These are phyloP conservation scores for Blechomonas ayalai DNA, from an alignment of 208 protist genomes.

Conservation along the genomic window DNA sequence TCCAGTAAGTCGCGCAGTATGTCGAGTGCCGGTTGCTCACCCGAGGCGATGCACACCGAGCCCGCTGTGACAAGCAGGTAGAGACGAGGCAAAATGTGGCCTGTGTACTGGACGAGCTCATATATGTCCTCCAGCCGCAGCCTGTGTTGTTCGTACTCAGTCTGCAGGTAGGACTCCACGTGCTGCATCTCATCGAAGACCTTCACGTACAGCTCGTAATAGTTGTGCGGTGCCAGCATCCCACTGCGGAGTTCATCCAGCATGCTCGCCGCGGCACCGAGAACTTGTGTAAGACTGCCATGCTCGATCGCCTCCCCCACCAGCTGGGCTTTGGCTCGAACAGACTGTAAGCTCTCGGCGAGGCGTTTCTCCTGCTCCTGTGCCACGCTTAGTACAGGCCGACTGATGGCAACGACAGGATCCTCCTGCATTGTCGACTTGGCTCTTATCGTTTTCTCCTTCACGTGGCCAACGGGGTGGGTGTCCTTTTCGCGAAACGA, in stretches of 20 bases:
- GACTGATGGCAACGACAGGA: constrained; percentile 36
- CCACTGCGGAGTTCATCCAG: constrained; percentile 93
- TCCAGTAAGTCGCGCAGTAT: constrained; percentile 97
- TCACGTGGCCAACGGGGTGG: no score
- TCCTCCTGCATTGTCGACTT: no score
- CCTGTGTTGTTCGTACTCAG: constrained; percentile 46
- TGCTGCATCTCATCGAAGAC: constrained; percentile 89
- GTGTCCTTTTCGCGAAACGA: no score
- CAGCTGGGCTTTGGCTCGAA: constrained; percentile 53
- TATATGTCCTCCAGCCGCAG: constrained; percentile 90
- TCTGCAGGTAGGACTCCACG: constrained; percentile 84
- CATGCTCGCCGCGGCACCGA: constrained; percentile 88
- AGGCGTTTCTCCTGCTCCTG: constrained; percentile 92
- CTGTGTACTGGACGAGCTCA: constrained; percentile 96
- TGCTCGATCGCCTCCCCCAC: constrained; percentile 83
- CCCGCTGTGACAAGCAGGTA: constrained; percentile 97
- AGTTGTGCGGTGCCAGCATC: constrained; percentile 94
- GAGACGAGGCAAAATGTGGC: constrained; percentile 97
- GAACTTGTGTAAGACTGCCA: constrained; percentile 20
- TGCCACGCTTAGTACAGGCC: constrained; percentile 58
- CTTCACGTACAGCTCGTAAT: constrained; percentile 97
- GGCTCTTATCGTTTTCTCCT: no score
- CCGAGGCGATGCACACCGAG: constrained; percentile 91
- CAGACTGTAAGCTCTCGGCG: constrained; percentile 52
- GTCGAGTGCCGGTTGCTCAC: constrained; percentile 89